These are phyloP conservation scores for Plasmodium chabaudi DNA, from an alignment of 169 alveolate genomes.

Conservation along the genomic window DNA sequence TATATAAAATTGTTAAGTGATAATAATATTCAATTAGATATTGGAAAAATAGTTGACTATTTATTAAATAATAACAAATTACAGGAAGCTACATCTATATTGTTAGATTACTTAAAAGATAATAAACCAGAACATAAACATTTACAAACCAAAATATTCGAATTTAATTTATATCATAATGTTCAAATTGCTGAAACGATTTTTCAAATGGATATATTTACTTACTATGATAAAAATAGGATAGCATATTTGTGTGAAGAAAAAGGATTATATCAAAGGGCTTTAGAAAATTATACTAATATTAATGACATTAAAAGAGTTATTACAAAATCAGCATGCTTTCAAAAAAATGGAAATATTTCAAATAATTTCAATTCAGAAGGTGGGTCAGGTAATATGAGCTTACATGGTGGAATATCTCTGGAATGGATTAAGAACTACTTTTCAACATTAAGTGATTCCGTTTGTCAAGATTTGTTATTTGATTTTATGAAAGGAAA, in stretches of 20 bases:
- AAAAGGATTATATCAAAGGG: slow-evolving; percentile 96
- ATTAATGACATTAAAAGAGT: slow-evolving; percentile 95
- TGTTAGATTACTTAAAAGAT: slow-evolving; percentile 97
- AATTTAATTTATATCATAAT: slow-evolving; percentile 95
- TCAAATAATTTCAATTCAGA: not conserved
- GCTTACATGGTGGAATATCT: slow-evolving; percentile 36
- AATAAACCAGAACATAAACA: slow-evolving; percentile 98
- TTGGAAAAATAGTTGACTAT: slow-evolving; percentile 49
- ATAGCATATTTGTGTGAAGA: slow-evolving; percentile 98
- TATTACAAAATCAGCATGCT: slow-evolving; percentile 89
- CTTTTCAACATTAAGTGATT: slow-evolving; percentile 72
- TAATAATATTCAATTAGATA: slow-evolving; percentile 70
- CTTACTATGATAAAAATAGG: slow-evolving; percentile 96
- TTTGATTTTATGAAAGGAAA: slow-evolving; percentile 80
- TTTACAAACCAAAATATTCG: slow-evolving; percentile 98
- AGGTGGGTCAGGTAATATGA: not conserved
- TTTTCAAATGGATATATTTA: slow-evolving; percentile 88
- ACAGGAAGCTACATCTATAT: slow-evolving; percentile 97
- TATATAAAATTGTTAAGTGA: slow-evolving; percentile 66
- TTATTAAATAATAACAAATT: slow-evolving; percentile 86
- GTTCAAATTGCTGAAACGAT: slow-evolving; percentile 72
- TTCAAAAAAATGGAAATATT: slow-evolving; percentile 77
- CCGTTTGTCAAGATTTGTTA: slow-evolving; percentile 72
- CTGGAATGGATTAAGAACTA: slow-evolving; percentile 71
- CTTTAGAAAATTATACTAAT: slow-evolving; percentile 96